Evolutionary conservation across 2,329 filamentous ascomycete species (phyloP).

Genomic region (Calonectria montana): DNA sequence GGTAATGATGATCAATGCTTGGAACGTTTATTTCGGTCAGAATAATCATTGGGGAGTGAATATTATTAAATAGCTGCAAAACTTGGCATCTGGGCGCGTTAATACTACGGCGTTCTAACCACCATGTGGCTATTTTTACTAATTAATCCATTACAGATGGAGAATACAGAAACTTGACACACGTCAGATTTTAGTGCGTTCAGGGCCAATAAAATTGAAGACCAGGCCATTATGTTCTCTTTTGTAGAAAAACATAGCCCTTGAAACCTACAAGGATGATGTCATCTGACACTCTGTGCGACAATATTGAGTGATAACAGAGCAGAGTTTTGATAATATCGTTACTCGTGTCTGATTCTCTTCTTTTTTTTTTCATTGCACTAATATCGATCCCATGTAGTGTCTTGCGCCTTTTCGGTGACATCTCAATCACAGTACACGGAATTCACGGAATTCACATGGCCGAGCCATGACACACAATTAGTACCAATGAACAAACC

Average conservation of each 20-base stretch:
- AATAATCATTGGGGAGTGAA: not conserved
- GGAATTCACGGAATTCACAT: too few species aligned
- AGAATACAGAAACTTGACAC: not conserved
- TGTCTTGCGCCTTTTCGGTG: too few species aligned
- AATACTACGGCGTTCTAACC: not conserved
- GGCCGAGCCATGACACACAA: too few species aligned
- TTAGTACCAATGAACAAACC: too few species aligned
- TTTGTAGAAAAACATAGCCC: too few species aligned
- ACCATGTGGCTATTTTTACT: not conserved
- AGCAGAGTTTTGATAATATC: too few species aligned
- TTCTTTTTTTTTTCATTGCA: too few species aligned
- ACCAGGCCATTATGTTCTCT: not conserved
- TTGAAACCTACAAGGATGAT: not conserved
- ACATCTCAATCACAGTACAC: too few species aligned
- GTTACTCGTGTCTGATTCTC: too few species aligned
- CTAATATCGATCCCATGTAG: too few species aligned
- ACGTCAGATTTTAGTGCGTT: not conserved
- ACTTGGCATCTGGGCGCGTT: not conserved
- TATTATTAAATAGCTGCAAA: not conserved
- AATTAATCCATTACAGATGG: not conserved
- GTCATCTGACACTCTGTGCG: not conserved
- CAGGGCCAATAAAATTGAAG: not conserved
- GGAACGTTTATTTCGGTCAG: not conserved
- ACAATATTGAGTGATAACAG: not conserved
- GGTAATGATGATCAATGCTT: not conserved